A percentile compares a stretch with the other conserved stretches of the same genome.
Conservation (phyloP, 2,329 filamentous ascomycete species). For the Boeremia lycopersici region DNA sequence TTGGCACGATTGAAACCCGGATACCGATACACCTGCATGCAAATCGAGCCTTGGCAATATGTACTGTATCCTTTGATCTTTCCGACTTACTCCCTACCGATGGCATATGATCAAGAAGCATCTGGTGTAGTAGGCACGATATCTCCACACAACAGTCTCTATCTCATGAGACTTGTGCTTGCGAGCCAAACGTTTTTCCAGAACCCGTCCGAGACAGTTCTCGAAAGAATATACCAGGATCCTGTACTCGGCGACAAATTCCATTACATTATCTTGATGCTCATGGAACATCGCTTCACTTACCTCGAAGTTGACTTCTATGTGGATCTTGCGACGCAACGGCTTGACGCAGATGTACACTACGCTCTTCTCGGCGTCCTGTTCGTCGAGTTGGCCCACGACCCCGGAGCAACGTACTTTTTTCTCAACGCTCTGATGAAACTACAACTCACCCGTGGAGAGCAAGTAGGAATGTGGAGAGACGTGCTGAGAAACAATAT, state of each 20-base stretch:
- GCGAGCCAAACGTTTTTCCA: background rate
- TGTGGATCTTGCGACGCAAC: background rate
- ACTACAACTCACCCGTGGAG: too few species aligned
- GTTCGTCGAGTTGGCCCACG: background rate
- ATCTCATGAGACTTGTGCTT: background rate
- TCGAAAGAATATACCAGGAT: background rate
- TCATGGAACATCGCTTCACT: background rate
- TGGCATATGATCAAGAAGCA: too few species aligned
- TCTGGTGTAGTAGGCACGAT: background rate
- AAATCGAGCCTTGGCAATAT: background rate
- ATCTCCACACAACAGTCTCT: background rate
- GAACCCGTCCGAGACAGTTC: background rate
- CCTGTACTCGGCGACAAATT: background rate
- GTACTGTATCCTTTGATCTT: background rate
- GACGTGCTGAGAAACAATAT: background rate
- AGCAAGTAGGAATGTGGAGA: background rate
- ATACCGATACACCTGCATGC: background rate
- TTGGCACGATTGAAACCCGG: background rate
- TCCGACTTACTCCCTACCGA: background rate
- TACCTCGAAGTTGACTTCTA: background rate
- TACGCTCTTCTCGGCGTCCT: background rate
- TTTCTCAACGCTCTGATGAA: background rate
- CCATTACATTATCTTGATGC: background rate
- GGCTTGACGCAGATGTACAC: background rate
- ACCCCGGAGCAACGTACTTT: background rate